Evolutionary conservation across 2,329 filamentous ascomycete genomes (phyloP).

Genomic region (Emmonsiellopsis sp.): DNA sequence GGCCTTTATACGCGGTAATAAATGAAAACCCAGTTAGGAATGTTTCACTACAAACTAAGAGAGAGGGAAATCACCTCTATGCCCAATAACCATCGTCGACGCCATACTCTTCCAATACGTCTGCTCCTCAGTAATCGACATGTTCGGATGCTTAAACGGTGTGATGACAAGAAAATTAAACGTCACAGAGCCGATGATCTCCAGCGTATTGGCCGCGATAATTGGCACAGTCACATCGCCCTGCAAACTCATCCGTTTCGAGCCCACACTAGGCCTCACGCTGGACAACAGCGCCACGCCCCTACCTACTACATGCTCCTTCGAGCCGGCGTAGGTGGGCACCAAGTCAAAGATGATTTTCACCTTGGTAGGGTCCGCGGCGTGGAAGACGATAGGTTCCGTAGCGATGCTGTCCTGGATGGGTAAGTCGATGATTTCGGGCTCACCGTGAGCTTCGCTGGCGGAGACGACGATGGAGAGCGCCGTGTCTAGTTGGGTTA

Average conservation of each 20-base stretch:
- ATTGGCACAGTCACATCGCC: slow-evolving; percentile 90
- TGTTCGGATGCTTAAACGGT: slow-evolving; percentile 86
- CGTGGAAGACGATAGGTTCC: slow-evolving; percentile 84
- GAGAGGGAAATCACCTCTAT: slow-evolving; percentile 39
- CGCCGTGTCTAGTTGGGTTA: slow-evolving; percentile 88
- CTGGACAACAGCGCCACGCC: slow-evolving; percentile 81
- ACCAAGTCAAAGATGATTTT: slow-evolving; percentile 91
- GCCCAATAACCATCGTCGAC: slow-evolving; percentile 73
- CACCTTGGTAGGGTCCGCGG: slow-evolving; percentile 67
- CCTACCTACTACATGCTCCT: slow-evolving; percentile 76
- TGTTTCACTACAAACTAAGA: not conserved
- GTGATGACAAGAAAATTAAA: slow-evolving; percentile 97
- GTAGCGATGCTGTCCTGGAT: slow-evolving; percentile 91
- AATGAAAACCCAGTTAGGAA: slow-evolving; percentile 40
- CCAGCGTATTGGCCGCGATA: slow-evolving; percentile 67
- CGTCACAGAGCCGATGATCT: slow-evolving; percentile 88
- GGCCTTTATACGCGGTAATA: slow-evolving; percentile 40
- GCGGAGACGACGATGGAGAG: slow-evolving; percentile 86
- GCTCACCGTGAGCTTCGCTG: slow-evolving; percentile 73
- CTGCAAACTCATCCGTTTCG: slow-evolving; percentile 82
- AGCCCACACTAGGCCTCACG: slow-evolving; percentile 72
- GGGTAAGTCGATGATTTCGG: slow-evolving; percentile 82
- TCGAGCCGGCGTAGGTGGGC: slow-evolving; percentile 79
- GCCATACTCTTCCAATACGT: slow-evolving; percentile 95
- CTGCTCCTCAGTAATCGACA: slow-evolving; percentile 81